phyloP scores from a whole-genome alignment of 176 grass and related monocot genomes.

The Oropetium thomaeum region DNA sequence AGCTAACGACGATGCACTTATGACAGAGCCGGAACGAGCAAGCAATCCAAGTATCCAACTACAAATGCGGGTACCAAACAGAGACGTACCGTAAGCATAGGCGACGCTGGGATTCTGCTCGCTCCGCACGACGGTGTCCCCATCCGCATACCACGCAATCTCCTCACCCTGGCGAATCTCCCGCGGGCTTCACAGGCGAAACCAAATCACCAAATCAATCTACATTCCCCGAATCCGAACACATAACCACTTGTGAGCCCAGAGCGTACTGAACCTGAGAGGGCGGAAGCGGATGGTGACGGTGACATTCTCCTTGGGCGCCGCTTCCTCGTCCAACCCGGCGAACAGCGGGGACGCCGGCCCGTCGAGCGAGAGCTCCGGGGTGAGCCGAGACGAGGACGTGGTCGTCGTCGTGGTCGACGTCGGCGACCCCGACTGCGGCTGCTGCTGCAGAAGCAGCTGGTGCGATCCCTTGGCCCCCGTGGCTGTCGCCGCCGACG shows the following conservation, averaged over 20 bases:
- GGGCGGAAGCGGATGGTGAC: constrained; percentile 98
- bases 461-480: constrained; percentile 15
- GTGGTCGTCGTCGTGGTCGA: constrained; percentile 67
- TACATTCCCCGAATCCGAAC: constrained; percentile 47
- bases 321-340: constrained; percentile 44
- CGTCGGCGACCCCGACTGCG: constrained; percentile 59
- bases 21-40: neutral
- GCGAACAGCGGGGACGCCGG: constrained; percentile 59
- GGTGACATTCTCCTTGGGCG: constrained; percentile 88
- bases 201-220: constrained; percentile 42
- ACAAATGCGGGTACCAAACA: neutral
- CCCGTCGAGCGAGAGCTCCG: constrained; percentile 65
- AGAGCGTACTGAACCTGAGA: constrained; percentile 56
- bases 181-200: constrained; percentile 61
- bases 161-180: constrained; percentile 99
- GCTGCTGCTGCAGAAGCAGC: neutral
- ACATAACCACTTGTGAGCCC: neutral
- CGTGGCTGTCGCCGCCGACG: neutral
- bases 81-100: constrained; percentile 90
- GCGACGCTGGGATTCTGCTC: constrained; percentile 79
- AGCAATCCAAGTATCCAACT: constrained; percentile 1
- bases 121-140: constrained; percentile 87
- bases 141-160: constrained; percentile 96
- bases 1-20: neutral
- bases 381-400: constrained; percentile 66